phyloP scores from a whole-genome alignment of 2,329 filamentous ascomycete genomes.

The Alternaria gaisen region DNA sequence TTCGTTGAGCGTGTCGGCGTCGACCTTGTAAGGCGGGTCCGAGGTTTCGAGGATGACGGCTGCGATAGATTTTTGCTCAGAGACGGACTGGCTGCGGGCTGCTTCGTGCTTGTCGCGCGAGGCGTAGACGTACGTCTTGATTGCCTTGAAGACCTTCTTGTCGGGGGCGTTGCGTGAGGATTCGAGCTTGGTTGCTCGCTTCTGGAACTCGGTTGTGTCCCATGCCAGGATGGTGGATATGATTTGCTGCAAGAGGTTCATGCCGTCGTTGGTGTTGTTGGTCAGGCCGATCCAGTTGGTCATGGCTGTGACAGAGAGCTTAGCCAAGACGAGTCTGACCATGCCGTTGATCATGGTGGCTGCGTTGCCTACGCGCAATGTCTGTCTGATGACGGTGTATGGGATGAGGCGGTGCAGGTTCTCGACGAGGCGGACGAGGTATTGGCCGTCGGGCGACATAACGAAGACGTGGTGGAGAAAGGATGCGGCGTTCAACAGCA shows the following conservation, averaged over 20 bases:
- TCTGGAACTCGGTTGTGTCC: slow-evolving; percentile 76
- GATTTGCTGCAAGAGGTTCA: slow-evolving; percentile 82
- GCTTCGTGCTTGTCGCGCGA: slow-evolving; percentile 66
- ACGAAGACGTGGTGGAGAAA: slow-evolving; percentile 78
- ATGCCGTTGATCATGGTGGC: slow-evolving; percentile 83
- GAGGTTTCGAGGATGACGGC: slow-evolving; percentile 68
- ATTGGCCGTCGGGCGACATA: slow-evolving; percentile 77
- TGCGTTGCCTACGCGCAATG: slow-evolving; percentile 78
- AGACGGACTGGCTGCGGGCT: slow-evolving; percentile 64
- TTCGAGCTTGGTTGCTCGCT: slow-evolving; percentile 70
- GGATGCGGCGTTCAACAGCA: slow-evolving; percentile 76
- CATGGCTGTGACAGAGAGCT: slow-evolving; percentile 75
- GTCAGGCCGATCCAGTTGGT: slow-evolving; percentile 84
- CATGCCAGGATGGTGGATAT: slow-evolving; percentile 76
- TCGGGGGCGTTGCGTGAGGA: slow-evolving; percentile 66
- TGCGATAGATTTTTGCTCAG: slow-evolving; percentile 69
- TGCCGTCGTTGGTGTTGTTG: slow-evolving; percentile 75
- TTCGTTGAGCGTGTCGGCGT: slow-evolving; percentile 61
- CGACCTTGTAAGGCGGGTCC: slow-evolving; percentile 51
- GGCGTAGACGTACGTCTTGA: slow-evolving; percentile 66
- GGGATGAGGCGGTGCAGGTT: slow-evolving; percentile 76
- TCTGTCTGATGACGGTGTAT: slow-evolving; percentile 76
- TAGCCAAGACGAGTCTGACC: slow-evolving; percentile 76
- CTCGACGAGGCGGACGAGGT: slow-evolving; percentile 74
- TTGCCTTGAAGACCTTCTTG: slow-evolving; percentile 68